Base-by-base conservation (phyloP, 2,329 filamentous ascomycete species). In the Xylariaceae sp. region DNA sequence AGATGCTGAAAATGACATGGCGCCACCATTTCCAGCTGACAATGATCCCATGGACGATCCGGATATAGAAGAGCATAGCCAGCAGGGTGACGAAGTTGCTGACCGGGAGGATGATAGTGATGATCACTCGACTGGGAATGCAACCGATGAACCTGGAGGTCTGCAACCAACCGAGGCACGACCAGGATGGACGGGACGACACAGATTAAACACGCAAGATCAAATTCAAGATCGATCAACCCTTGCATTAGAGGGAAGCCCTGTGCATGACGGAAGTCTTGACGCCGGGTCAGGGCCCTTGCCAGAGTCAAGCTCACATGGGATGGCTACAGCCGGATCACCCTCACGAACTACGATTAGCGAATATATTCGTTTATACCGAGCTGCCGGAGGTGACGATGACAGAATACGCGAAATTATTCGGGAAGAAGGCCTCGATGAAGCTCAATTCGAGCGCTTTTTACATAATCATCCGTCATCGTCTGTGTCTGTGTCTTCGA, bases 321-420 rank as follows among this genome's bases (percentile, higher is more conserved):
- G 65, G 12, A 6, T 53, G 7, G 53, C 56, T 39, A 49, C 47
- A 11, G 56, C 53, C 4, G 44, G 50, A 3, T 32, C 54, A 3
- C 67, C 67, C 41, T 73, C 69, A 34, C 57, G 34, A 42, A 73
- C 65, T 56, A 78, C 39, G 7, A 52, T 57, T 11, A 44, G 54
- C 26, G 57, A 74, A 64, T 81, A 73, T 68, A 72, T 79, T 61
- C 76, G 74, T 53, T 84, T 81, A 39, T 85, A 83, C 68, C 74
- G 77, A 42, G 79, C 80, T 53, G 83, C 83, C 1, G 76, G 77
- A 43, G 84, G 84, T 3, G 77, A 87, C 61, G 77, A 78, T 0
- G 74, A 80, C 37, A 77, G 76, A 55, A 81, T 88, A 30, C 61
- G 86, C 2, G 73, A 76, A 41, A 81, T 88, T 27, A 83, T 87